Percentiles rank a stretch among this genome's conserved stretches.
Evolutionary conservation across 202 grass and related monocot genomes (phyloP).

Genomic region (Musa balbisiana): DNA sequence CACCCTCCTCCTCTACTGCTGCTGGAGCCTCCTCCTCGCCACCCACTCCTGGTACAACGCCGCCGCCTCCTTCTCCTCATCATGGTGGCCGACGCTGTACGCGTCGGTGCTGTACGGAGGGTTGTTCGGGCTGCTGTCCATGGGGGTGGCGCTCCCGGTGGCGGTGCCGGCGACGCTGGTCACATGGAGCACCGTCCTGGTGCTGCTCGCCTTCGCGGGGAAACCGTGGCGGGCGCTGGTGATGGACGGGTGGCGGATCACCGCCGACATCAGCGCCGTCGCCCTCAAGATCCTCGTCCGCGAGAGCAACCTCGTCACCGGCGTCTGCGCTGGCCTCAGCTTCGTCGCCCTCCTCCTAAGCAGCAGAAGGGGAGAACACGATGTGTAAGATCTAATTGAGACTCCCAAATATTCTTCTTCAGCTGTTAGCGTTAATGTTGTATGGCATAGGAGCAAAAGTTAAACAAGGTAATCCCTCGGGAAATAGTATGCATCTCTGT

Average conservation of each 20-base stretch:
- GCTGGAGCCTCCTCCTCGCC: conserved; percentile 49
- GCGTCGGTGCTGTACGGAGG: conserved; percentile 78
- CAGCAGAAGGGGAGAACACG: conserved; percentile 4
- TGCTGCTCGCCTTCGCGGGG: conserved; percentile 73
- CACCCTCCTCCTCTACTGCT: conserved; percentile 62
- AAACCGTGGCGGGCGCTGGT: conserved; percentile 43
- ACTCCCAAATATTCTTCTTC: background rate
- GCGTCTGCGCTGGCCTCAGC: conserved; percentile 41
- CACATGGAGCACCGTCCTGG: conserved; percentile 80
- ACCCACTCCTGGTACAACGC: conserved; percentile 70
- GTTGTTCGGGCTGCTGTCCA: conserved; percentile 74
- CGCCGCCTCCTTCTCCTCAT: conserved; percentile 22
- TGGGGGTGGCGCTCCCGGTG: conserved; percentile 63
- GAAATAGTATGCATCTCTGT: no score
- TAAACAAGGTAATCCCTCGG: no score
- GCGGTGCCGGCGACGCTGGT: conserved; percentile 71
- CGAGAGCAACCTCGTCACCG: conserved; percentile 53
- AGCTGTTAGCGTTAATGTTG: no score
- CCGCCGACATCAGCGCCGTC: conserved; percentile 43
- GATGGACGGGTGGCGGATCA: conserved; percentile 41
- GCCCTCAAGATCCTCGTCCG: conserved; percentile 45
- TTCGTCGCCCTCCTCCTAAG: conserved; percentile 44
- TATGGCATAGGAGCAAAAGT: no score
- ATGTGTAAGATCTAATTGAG: background rate
- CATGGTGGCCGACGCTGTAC: conserved; percentile 38